Percentiles rank a stretch among this genome's conserved stretches.
These are phyloP conservation scores for Apiosordaria backusii DNA, from an alignment of 495 filamentous ascomycete species.

Conservation along the genomic window DNA sequence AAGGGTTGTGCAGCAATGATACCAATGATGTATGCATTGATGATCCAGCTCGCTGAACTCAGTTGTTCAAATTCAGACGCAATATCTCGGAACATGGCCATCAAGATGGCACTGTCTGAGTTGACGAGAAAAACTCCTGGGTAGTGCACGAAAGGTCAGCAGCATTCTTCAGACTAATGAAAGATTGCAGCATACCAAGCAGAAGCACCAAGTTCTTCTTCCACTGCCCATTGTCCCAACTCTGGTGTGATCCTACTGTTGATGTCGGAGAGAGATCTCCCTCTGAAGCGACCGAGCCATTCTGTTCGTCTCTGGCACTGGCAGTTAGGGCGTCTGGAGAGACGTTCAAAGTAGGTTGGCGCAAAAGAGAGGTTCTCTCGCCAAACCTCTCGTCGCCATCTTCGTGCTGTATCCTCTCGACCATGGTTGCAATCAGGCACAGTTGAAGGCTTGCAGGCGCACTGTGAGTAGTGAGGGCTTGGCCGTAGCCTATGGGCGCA, in stretches of 20 bases:
- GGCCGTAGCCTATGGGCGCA: too few species aligned
- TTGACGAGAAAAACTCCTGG: conserved; percentile 24
- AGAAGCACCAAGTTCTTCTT: conserved; percentile 19
- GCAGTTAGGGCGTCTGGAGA: not conserved
- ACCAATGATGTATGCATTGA: conserved; percentile 19
- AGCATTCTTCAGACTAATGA: not conserved
- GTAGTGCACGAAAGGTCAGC: not conserved
- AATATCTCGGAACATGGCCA: conserved; percentile 22
- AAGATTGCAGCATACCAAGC: conserved; percentile 7
- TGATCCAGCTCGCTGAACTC: conserved; percentile 21
- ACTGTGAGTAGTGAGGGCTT: not conserved
- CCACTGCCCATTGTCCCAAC: conserved; percentile 9
- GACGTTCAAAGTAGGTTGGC: not conserved
- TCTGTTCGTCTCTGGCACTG: conserved; percentile 4
- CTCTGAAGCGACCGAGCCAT: not conserved
- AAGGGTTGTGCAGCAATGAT: conserved; percentile 17
- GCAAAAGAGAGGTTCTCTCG: not conserved
- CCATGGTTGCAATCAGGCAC: not conserved
- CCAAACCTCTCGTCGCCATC: not conserved
- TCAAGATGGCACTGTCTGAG: conserved; percentile 20
- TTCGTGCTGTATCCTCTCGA: not conserved
- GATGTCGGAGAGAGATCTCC: conserved; percentile 7
- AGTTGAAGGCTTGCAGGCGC: too few species aligned
- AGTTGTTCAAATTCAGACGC: conserved; percentile 20
- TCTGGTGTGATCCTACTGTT: conserved; percentile 11